Base-by-base conservation (phyloP, 2,329 filamentous ascomycete species). In the Aspergillus carbonarius region DNA sequence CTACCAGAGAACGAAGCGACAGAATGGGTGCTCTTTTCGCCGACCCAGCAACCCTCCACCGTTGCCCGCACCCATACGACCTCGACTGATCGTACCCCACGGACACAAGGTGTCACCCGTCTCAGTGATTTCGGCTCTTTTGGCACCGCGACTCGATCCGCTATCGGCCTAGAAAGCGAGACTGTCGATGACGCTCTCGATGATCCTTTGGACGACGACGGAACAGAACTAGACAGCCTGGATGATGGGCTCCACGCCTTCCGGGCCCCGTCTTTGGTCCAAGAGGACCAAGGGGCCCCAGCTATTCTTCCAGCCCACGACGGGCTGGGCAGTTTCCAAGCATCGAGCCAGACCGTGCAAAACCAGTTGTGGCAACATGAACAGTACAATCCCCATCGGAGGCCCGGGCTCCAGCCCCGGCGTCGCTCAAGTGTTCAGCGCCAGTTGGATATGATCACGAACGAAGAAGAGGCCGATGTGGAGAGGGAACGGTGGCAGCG, bases 21-120 rank as follows among this genome's bases (percentile, higher is more conserved):
- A 75, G 93, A 96, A 84, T 99, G 95, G 95, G 89, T 98, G 55
- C 86, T 99, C 64, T 99, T 99, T 80, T 91, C 92, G 7, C 91
- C 91, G 1, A 82, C 83, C 8, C 87, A 87, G 62, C 87, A 87
- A 63, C 79, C 81, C 34, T 88, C 89, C 18, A 83, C 83, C 10
- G 87, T 87, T 5, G 87, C 89, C 61, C 83, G 88, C 54, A 91
- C 88, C 46, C 87, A 84, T 59, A 87, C 90, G 37, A 86, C 87
- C 48, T 85, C 73, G 73, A 90, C 75, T 70, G 84, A 78, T 79
- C 87, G 75, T 72, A 93, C 79, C 65, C 85, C 75, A 80, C 89
- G 71, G 74, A 89, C 86, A 44, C 81, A 87, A 27, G 90, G 88
- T 37, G 84, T 86, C 62, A 95, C 91, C 39, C 87, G 85, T 60